Base-by-base conservation (phyloP, 495 filamentous ascomycete species). In the Penicillium salamii region DNA sequence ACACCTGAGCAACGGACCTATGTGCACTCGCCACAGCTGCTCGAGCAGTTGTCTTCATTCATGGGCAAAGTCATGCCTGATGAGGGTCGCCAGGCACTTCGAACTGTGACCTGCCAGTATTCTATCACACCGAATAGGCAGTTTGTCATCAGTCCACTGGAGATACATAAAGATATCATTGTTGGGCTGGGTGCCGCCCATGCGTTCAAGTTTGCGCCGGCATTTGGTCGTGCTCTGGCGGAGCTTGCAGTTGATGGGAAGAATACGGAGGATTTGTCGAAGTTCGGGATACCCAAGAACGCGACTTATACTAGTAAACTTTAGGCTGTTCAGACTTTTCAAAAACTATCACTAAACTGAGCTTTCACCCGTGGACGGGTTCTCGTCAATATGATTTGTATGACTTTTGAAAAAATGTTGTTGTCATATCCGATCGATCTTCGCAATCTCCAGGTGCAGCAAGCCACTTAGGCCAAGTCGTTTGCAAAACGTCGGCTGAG, bases 201-300 rank as follows among this genome's bases (percentile, higher is more conserved):
- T 61, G 62, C 62, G 13, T 66, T 66, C 42, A 66, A 66, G 17
- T 66, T 66, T 48, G 60, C 59, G 0, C 62, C 62, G 23, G 62
- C 62, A 1, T 63, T 65, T 46, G 63, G 63, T 3, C 54, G 63
- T 26, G 60, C 53, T 9, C 35, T 66, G 7, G 63, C 63, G 2
- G 63, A 66, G 46, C 34, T 66, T 31, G 63, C 63, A 0, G 49
- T 63, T 31, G 63, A 66, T 57, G 63, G 63, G 9, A 38, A 44
- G 39, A 66, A 57, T 0, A 47, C 46, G 11, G 63, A 66, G 41
- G 63, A 66, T 49, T 56, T 66, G 24, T 66, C 63, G 13, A 58
- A 61, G 29, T 66, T 60, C 44, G 50, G 48, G 0, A 42, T 61
- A 9, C 57, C 57, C 11, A 36, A 32, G 4, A 21, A 24, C 7